Percentiles rank a stretch among this genome's conserved stretches.
phyloP scores from a whole-genome alignment of 257 asterid species.

The Solanum pennellii region DNA sequence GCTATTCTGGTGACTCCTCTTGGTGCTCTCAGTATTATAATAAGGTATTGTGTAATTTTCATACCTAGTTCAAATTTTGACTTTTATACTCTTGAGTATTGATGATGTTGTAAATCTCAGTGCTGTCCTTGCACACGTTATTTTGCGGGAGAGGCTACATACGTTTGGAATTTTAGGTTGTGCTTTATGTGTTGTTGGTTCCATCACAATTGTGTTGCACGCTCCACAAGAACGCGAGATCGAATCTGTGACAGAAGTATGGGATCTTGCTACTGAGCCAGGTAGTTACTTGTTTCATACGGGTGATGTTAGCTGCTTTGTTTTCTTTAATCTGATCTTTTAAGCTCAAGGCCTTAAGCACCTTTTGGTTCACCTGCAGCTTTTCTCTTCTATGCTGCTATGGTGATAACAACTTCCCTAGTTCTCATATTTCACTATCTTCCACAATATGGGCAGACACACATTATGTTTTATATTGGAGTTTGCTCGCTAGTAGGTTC shows the following conservation, averaged over 20 bases:
- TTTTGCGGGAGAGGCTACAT: conserved; percentile 76
- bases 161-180: conserved; percentile 93
- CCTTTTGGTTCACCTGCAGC: conserved; percentile 33
- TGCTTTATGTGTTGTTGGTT: conserved; percentile 93
- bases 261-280: conserved; percentile 96
- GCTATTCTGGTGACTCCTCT: conserved; percentile 97
- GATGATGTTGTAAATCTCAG: conserved; percentile 38
- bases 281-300: conserved; percentile 25
- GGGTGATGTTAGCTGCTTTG: neutral
- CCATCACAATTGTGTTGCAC: conserved; percentile 87
- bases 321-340: neutral
- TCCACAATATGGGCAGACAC: conserved; percentile 74
- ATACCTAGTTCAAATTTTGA: conserved; percentile 1
- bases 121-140: conserved; percentile 88
- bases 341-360: conserved; percentile 4
- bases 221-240: conserved; percentile 97
- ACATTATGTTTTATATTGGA: conserved; percentile 62
- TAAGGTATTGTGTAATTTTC: conserved; percentile 53
- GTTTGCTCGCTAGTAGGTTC: conserved; percentile 77
- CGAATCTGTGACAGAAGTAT: conserved; percentile 87
- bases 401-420: conserved; percentile 40
- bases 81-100: conserved; percentile 18
- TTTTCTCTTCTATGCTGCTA: conserved; percentile 47
- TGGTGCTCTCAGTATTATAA: conserved; percentile 97
- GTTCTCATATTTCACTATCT: conserved; percentile 46